Evolutionary conservation across 345 rosid genomes (phyloP).

Genomic region (Hypericum androsaemum): DNA sequence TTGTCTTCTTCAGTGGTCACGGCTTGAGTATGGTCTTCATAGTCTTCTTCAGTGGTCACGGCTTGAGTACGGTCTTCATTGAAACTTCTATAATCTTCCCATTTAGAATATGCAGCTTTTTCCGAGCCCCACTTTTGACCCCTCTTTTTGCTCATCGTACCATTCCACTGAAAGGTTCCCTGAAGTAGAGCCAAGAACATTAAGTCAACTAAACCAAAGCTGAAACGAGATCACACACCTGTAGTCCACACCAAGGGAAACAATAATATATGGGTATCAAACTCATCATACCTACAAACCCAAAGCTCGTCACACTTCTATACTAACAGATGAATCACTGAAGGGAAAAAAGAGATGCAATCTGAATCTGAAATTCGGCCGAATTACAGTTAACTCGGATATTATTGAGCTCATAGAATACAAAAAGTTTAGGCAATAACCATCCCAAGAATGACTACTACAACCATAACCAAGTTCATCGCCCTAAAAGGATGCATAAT

Average conservation of each 20-base stretch:
- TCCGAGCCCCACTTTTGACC: constrained; percentile 92
- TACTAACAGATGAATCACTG: no score
- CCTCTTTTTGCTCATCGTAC: constrained; percentile 76
- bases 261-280: background rate
- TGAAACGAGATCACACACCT: background rate
- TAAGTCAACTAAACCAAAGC: constrained; percentile 1
- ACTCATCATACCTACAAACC: no score
- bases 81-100: constrained; percentile 29
- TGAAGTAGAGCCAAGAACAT: constrained; percentile 21
- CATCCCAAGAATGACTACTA: no score
- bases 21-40: constrained; percentile 30
- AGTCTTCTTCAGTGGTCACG: no score
- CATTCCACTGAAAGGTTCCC: constrained; percentile 70
- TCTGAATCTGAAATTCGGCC: no score
- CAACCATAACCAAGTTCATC: no score
- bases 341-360: no score
- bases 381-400: no score
- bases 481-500: no score
- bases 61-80: constrained; percentile 30
- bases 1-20: constrained; percentile 28
- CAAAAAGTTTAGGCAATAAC: no score
- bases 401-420: no score
- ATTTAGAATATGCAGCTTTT: constrained; percentile 37
- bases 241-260: background rate
- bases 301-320: no score